These are phyloP conservation scores for Cytospora schulzeri DNA, from an alignment of 2,329 filamentous ascomycete species.

Conservation along the genomic window DNA sequence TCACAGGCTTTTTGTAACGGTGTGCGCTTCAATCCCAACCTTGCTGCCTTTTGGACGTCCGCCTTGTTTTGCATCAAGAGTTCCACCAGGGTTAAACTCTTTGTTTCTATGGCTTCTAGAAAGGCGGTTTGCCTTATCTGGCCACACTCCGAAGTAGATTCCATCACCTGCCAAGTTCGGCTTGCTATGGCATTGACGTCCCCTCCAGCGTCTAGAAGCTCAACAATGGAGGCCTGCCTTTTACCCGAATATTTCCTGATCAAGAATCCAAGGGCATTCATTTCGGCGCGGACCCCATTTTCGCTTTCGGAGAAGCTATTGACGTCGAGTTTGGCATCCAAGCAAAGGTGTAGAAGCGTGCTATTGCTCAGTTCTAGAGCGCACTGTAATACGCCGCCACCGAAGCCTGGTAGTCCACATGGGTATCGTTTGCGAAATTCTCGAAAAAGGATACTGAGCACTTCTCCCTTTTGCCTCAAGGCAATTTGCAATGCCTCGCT, in stretches of 20 bases:
- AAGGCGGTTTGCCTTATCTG: background rate
- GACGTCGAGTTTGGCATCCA: background rate
- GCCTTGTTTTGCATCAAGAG: background rate
- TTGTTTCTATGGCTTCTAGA: background rate
- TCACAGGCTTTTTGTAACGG: constrained; percentile 4
- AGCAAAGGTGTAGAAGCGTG: background rate
- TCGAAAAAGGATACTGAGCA: background rate
- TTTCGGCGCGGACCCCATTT: background rate
- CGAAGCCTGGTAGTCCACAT: background rate
- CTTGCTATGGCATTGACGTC: background rate
- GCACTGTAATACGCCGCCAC: background rate
- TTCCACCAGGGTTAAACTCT: background rate
- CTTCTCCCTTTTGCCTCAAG: background rate
- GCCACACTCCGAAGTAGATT: no score
- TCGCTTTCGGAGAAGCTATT: background rate
- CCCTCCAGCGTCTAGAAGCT: background rate
- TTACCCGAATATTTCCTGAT: background rate
- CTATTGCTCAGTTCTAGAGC: background rate
- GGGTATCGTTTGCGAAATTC: background rate
- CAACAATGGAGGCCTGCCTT: background rate
- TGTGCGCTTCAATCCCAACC: background rate
- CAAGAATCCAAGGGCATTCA: background rate
- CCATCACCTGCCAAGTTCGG: background rate
- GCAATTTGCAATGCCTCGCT: background rate
- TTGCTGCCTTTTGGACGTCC: background rate